These are phyloP conservation scores for Pseudoperonospora humuli DNA, from an alignment of 352 stramenopile species.

Conservation along the genomic window DNA sequence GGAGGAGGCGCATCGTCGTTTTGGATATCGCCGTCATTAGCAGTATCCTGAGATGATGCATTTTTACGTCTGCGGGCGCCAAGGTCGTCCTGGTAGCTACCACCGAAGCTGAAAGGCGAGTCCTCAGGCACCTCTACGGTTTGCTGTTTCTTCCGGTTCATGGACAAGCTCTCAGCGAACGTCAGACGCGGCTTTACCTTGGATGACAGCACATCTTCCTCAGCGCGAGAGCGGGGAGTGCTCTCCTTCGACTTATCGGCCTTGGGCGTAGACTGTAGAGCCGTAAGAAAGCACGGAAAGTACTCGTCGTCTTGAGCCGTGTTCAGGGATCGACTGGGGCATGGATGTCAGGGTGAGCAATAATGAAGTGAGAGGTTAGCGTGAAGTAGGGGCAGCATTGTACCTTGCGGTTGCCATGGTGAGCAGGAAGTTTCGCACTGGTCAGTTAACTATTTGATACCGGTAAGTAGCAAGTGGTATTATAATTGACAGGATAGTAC, in stretches of 20 bases:
- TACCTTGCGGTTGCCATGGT: conserved; percentile 20
- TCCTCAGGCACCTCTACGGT: conserved; percentile 34
- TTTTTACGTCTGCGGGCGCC: conserved; percentile 46
- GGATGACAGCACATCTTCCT: conserved; percentile 20
- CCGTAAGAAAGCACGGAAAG: conserved; percentile 66
- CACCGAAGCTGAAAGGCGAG: conserved; percentile 55
- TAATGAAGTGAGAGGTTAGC: background rate
- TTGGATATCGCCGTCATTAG: conserved; percentile 16
- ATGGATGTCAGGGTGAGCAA: background rate
- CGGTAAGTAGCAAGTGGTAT: too few species aligned
- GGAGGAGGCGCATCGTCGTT: conserved; percentile 52
- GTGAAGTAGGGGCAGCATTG: background rate
- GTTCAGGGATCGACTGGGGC: conserved; percentile 14
- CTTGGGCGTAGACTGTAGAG: conserved; percentile 40
- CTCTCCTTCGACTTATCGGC: conserved; percentile 50
- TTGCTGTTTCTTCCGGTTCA: conserved; percentile 41
- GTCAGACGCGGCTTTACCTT: conserved; percentile 38
- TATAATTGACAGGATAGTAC: too few species aligned
- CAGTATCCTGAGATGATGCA: conserved; percentile 6
- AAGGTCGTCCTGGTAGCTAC: conserved; percentile 36
- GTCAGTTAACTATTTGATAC: conserved; percentile 5
- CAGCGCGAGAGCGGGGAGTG: conserved; percentile 19
- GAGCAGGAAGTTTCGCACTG: background rate
- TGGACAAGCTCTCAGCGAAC: conserved; percentile 63
- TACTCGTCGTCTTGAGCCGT: conserved; percentile 56